Conservation (phyloP, 306 rosid genomes). For the Vigna reflexopilosa region DNA sequence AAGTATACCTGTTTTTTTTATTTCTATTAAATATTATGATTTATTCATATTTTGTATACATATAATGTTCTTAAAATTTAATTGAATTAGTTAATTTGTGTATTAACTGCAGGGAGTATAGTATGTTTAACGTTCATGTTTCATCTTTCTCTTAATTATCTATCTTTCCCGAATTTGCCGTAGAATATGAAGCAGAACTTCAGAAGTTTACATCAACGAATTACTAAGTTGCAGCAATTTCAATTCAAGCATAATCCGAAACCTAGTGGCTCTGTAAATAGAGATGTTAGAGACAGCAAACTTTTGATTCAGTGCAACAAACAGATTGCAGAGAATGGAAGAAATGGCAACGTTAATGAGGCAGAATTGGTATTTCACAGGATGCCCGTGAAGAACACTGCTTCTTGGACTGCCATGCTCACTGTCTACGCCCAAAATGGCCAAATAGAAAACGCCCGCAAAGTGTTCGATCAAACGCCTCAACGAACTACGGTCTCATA, state of each 20-base stretch:
- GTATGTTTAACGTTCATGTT: no score
- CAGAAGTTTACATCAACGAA: conserved; percentile 16
- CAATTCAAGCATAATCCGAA: background rate
- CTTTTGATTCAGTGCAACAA: conserved; percentile 62
- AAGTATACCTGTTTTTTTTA: no score
- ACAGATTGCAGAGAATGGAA: conserved; percentile 65
- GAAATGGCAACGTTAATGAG: conserved; percentile 62
- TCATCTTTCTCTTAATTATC: no score
- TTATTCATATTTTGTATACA: no score
- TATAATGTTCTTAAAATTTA: no score
- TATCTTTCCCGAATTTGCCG: background rate
- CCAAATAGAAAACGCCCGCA: conserved; percentile 54
- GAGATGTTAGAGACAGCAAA: conserved; percentile 45
- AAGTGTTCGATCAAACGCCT: conserved; percentile 74
- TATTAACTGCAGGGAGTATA: no score
- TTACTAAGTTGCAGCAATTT: conserved; percentile 21
- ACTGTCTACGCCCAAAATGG: conserved; percentile 72
- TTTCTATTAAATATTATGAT: no score
- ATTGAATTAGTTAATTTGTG: no score
- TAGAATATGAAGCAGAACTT: conserved; percentile 16
- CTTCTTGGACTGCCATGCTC: conserved; percentile 92
- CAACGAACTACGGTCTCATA: conserved; percentile 62
- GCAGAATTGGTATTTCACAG: conserved; percentile 65
- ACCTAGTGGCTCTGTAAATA: background rate
- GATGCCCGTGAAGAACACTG: conserved; percentile 62